Evolutionary conservation across 129 eudicot genomes (phyloP), one percentile per base, ranked within the genome.

Genomic region (Chrysanthemum makinoi): DNA sequence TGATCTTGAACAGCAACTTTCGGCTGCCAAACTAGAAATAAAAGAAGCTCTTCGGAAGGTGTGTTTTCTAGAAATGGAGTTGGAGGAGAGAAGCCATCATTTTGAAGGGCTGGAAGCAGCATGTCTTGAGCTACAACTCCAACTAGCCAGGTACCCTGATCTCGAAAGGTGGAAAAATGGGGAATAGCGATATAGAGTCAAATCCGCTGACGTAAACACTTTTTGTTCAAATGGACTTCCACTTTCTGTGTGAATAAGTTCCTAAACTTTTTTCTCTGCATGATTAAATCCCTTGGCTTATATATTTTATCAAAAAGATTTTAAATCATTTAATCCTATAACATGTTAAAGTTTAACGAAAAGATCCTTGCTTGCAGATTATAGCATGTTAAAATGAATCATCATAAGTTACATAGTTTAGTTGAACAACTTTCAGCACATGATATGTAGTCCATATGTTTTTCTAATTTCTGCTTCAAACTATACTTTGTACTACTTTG

Each of bases 111-210:
- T 89, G 48, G 96, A 94, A 78, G 80, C 86, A 65, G 74, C 98
- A 6, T 94, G 91, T 72, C 87, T 94, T 2, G 95, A 89, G 83
- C 93, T 94, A 69, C 90, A 86, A 66, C 95, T 86, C 48, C 96
- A 89, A 75, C 84, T 94, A 33, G 88, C 86, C 68, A 94, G 91
- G 98, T 89, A 75, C 11, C 48, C 74, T 30, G 13, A 52, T 24
- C 15, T 55, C 9, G 5, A 17, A 9, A 55, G 26, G 10, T 4
- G 24, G 3, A 52, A 52, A 16, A 52, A 52, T 0, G 57, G 57
- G 56, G 6, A 4, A 52, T 52, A 14, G 1, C 17, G n/a, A 12
- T 52, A 16, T 14, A 52, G 17, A 15, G 1, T 15, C 17, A 52
- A 14, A 14, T 16, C 6, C 16, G 56, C 16, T 51, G 57, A 12